Evolutionary conservation across 2,329 filamentous ascomycete genomes (phyloP), one percentile per base, ranked within the genome.

Genomic region (Septoria petroselini): DNA sequence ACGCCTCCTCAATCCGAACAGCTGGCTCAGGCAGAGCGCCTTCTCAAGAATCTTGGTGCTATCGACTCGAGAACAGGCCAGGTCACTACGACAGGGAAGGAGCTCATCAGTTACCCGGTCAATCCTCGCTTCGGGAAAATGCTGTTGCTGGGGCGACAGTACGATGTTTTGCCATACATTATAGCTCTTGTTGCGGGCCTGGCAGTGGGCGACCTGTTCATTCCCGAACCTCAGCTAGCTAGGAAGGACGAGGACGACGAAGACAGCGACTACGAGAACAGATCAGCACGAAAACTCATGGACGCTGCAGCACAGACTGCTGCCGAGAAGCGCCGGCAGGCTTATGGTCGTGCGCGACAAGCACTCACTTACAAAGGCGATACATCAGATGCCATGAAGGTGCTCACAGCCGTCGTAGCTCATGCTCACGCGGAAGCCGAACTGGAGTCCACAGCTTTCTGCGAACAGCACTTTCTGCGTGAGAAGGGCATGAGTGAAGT

Each of bases 121-220:
- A 89, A 88, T 21, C 94, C 93, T 14, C 82, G 93, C 1, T 95
- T 94, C 65, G 84, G 91, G 6, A 88, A 91, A 47, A 97, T 97
- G 70, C 74, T 98, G n/a, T 76, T 94, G 7, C 84, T 95, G 40
- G 91, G 91, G 0, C 83, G 94, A 63, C 78, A 87, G 19, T 85
- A 94, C 64, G 82, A 84, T 52, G 91, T 93, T 55, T 77, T 94
- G 41, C 85, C 85, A 0, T 91, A 95, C 64, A 88, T 90, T 3
- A 85, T 97, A 52, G 88, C 90, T 2, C 74, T 97, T 8, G 91
- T 98, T 2, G 87, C 93, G 0, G 88, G 86, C 1, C 74, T 98
- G 3, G 94, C 91, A 0, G 88, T 91, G 0, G 85, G 88, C 0
- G 91, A 97, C 61, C 72, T 97, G 2, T 95, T 95, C 66, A 76